Evolutionary conservation across 768 basidiomycete species (phyloP), one percentile per base, ranked within the genome.

Genomic region (Agrocybe praecox): DNA sequence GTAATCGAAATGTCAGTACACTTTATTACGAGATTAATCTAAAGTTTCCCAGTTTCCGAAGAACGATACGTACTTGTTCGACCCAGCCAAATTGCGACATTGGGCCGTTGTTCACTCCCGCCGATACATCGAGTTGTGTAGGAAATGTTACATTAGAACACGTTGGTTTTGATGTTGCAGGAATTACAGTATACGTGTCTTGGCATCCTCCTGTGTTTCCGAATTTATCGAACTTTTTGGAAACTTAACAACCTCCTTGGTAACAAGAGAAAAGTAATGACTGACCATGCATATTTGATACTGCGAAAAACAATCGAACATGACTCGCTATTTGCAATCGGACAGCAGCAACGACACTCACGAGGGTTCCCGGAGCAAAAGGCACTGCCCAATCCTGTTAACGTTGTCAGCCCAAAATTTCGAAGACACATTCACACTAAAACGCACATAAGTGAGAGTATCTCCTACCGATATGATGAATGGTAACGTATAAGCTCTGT

Each of bases 201-300:
- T 87, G 82, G 62, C 86, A 87, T 8, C 86, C 86, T 18, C 86
- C 86, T 1, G 83, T 77, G 58, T 79, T 80, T 4, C 84, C 85
- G 26, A 78, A 78, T 43, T 67, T 76, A 60, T 85, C 86, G 55
- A 84, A 83, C 84, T 86, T 29, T 5, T 29, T 29, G 4, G 26
- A 4, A n/a, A 22, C 12, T 29, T 15, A 8, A 15, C 34, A 43
- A n/a, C 18, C 42, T 49, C 34, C 18, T n/a, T 9, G 26, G 26
- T 29, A 4, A 29, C 26, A 9, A 5, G 9, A 9, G 26, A 29
- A 29, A 29, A 29, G 26, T 9, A 29, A 29, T 29, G 19, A 49
- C 24, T 73, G 49, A 85, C 84, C 85, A 88, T 87, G 74, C 86
- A 88, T 62, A 85, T 82, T 74, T 87, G 84, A 66, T 85, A 88